These are phyloP conservation scores for Boletus coccyginus DNA, from an alignment of 768 basidiomycete species.

Conservation along the genomic window DNA sequence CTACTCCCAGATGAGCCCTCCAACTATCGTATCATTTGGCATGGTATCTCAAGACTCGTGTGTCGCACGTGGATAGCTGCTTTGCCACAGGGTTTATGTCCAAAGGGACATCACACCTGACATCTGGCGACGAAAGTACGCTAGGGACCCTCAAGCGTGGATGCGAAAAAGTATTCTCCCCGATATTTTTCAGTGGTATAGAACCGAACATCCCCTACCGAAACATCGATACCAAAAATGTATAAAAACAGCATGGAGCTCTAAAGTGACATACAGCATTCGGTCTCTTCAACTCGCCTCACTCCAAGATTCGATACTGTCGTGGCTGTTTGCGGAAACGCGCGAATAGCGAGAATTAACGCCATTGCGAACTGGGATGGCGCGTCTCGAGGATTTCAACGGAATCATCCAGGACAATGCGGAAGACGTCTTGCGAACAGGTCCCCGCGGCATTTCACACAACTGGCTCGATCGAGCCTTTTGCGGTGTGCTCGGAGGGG, in stretches of 20 bases:
- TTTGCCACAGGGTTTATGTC: not conserved
- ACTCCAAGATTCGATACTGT: slow-evolving; percentile 41
- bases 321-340: slow-evolving; percentile 18
- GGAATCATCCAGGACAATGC: slow-evolving; percentile 30
- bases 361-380: not conserved
- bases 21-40: too few species aligned
- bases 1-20: too few species aligned
- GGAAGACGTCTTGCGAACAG: slow-evolving; percentile 21
- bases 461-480: slow-evolving; percentile 21
- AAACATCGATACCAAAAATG: not conserved
- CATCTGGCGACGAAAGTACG: not conserved
- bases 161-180: not conserved
- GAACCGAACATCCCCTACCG: not conserved
- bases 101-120: not conserved
- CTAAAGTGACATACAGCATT: not conserved
- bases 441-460: not conserved
- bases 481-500: slow-evolving; percentile 25
- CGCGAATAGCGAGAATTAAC: slow-evolving; percentile 7
- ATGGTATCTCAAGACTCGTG: too few species aligned
- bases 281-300: slow-evolving; percentile 1
- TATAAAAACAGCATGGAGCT: slow-evolving; percentile 16
- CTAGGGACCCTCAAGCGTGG: too few species aligned
- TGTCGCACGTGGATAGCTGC: not conserved
- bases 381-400: slow-evolving; percentile 9
- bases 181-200: not conserved